Conservation (phyloP, 2,329 filamentous ascomycete genomes). For the Ceratocystis cacaofunesta region DNA sequence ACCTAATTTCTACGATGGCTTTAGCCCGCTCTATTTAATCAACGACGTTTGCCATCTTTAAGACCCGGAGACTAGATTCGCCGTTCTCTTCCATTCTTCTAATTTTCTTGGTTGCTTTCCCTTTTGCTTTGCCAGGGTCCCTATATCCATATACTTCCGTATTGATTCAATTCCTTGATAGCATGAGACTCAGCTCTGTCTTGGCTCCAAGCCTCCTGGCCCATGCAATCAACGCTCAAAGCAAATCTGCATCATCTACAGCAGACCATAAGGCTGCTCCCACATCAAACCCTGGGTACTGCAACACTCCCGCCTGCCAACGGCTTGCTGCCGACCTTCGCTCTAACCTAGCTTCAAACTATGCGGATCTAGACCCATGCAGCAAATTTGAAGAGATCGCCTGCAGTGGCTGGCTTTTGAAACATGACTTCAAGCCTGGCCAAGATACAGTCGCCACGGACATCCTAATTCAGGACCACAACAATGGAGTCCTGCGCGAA, state of each 20-base stretch:
- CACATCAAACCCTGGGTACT: neutral
- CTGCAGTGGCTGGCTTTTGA: conserved; percentile 50
- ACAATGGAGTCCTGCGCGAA: conserved; percentile 43
- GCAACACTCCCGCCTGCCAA: conserved; percentile 22
- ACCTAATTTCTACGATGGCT: no score
- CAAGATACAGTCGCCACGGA: conserved; percentile 45
- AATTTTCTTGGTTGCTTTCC: no score
- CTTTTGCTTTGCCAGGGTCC: no score
- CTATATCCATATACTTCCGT: no score
- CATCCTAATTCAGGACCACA: conserved; percentile 46
- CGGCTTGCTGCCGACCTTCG: conserved; percentile 24
- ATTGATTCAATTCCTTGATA: no score
- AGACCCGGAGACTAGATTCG: no score
- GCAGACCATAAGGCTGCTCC: no score
- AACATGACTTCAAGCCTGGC: conserved; percentile 50
- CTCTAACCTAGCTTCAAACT: conserved; percentile 26
- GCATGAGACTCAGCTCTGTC: neutral
- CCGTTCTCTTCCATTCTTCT: no score
- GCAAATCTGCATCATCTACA: no score
- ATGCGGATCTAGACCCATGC: conserved; percentile 50
- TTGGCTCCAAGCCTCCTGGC: neutral
- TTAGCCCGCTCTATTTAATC: no score
- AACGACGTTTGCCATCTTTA: no score
- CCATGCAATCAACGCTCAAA: neutral
- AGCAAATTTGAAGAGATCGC: conserved; percentile 53